phyloP scores from a whole-genome alignment of 73 alveolate genomes.

The Paramecium octaurelia region DNA sequence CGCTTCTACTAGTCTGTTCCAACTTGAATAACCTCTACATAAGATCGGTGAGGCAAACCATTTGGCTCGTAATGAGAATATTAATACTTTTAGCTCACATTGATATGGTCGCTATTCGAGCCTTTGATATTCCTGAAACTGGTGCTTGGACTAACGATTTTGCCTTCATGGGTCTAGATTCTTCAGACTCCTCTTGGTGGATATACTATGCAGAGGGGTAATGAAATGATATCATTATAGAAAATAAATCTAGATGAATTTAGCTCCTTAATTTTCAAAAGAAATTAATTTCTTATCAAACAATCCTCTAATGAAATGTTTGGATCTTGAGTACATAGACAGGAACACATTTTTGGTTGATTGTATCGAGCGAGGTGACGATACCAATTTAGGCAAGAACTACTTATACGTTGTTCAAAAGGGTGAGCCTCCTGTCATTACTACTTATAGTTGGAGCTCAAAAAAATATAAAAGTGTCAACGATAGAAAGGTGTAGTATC shows the following conservation, averaged over 20 bases:
- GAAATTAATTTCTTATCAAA: background rate
- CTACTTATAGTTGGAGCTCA: background rate
- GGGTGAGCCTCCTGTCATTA: background rate
- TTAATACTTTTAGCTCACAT: background rate
- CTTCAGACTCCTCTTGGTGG: background rate
- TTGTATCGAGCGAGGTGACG: background rate
- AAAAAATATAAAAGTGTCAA: background rate
- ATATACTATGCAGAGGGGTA: background rate
- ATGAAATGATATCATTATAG: background rate
- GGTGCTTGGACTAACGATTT: background rate
- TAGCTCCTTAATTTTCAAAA: background rate
- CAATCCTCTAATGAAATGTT: background rate
- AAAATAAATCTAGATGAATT: background rate
- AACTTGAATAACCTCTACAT: background rate
- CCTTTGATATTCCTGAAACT: background rate
- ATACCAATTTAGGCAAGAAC: background rate
- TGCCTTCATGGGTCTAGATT: background rate
- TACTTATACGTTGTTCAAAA: background rate
- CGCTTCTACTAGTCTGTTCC: background rate
- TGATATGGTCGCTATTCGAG: background rate
- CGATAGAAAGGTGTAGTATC: slow-evolving; percentile 19
- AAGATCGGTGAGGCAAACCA: background rate
- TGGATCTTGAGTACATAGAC: background rate
- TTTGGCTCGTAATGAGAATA: background rate
- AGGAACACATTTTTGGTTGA: slow-evolving; percentile 4